These are phyloP conservation scores for Elsinoe necatrix DNA, from an alignment of 2,329 filamentous ascomycete genomes.

Conservation along the genomic window DNA sequence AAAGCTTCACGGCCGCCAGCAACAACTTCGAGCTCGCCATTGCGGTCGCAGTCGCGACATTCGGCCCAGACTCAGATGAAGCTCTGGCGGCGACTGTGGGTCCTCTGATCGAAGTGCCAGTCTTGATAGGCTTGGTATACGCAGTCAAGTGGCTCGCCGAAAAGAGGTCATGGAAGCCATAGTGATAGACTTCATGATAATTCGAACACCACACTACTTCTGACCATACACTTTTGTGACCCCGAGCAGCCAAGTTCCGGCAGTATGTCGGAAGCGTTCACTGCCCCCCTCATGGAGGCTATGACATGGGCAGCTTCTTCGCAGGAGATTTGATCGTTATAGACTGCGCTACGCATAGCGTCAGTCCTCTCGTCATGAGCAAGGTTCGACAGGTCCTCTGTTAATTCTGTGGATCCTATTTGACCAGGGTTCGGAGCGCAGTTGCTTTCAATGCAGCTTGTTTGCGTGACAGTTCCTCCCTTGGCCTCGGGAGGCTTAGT, in stretches of 20 bases:
- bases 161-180: neutral
- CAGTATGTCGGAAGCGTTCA: neutral
- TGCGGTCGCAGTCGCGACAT: slow-evolving; percentile 75
- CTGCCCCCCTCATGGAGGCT: slow-evolving; percentile 1
- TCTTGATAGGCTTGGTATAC: slow-evolving; percentile 70
- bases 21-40: slow-evolving; percentile 94
- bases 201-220: slow-evolving; percentile 8
- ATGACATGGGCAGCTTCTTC: slow-evolving; percentile 10
- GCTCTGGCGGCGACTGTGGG: slow-evolving; percentile 77
- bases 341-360: neutral
- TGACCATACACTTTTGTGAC: slow-evolving; percentile 2
- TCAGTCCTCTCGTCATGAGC: neutral
- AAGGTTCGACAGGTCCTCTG: neutral
- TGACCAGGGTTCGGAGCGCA: neutral
- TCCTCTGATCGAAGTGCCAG: slow-evolving; percentile 78
- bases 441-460: neutral
- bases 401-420: neutral
- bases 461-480: neutral
- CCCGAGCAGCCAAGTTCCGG: slow-evolving; percentile 1
- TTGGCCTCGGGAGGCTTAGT: neutral
- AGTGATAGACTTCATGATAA: neutral
- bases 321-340: slow-evolving; percentile 4
- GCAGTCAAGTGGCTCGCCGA: slow-evolving; percentile 52
- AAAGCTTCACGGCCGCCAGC: slow-evolving; percentile 82
- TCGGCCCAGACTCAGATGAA: slow-evolving; percentile 68